Percentiles rank a stretch among this genome's conserved stretches.
phyloP scores from a whole-genome alignment of 1,139 yeast genomes.

The Saccharomyces pastorianus region DNA sequence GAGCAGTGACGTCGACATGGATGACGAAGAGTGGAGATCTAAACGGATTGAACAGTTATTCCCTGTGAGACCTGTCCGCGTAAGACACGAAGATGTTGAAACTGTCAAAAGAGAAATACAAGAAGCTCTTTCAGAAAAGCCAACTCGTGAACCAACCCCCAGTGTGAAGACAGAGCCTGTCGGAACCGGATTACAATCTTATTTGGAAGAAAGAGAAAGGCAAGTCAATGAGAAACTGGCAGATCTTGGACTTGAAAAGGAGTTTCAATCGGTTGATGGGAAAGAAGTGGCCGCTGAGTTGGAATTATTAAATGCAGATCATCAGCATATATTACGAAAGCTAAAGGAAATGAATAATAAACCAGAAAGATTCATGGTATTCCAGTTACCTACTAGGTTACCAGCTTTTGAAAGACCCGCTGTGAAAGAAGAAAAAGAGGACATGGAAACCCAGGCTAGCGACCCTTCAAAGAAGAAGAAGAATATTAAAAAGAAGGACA shows the following conservation, averaged over 20 bases:
- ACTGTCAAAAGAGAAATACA: slow-evolving; percentile 17
- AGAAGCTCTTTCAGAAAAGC: slow-evolving; percentile 23
- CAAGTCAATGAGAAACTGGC: background rate
- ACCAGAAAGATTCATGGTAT: slow-evolving; percentile 41
- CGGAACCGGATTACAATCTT: slow-evolving; percentile 15
- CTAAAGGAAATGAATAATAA: slow-evolving; percentile 31
- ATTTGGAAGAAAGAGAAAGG: background rate
- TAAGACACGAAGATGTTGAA: slow-evolving; percentile 34
- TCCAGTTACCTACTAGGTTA: slow-evolving; percentile 65
- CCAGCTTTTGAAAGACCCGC: slow-evolving; percentile 43
- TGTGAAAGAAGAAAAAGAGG: slow-evolving; percentile 16
- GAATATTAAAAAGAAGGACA: slow-evolving; percentile 8
- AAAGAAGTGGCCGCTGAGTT: slow-evolving; percentile 33
- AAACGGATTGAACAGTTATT: slow-evolving; percentile 37
- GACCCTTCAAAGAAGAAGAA: slow-evolving; percentile 4
- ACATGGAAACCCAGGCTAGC: slow-evolving; percentile 8
- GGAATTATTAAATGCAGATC: slow-evolving; percentile 31
- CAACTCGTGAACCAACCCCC: slow-evolving; percentile 29
- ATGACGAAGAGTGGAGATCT: slow-evolving; percentile 27
- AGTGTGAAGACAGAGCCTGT: slow-evolving; percentile 13
- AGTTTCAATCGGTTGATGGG: slow-evolving; percentile 23
- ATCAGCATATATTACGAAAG: slow-evolving; percentile 30
- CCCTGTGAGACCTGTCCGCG: slow-evolving; percentile 45
- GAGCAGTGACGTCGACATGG: slow-evolving; percentile 23
- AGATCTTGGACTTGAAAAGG: background rate